Conservation (phyloP, 306 rosid species). For the Inga oerstediana region DNA sequence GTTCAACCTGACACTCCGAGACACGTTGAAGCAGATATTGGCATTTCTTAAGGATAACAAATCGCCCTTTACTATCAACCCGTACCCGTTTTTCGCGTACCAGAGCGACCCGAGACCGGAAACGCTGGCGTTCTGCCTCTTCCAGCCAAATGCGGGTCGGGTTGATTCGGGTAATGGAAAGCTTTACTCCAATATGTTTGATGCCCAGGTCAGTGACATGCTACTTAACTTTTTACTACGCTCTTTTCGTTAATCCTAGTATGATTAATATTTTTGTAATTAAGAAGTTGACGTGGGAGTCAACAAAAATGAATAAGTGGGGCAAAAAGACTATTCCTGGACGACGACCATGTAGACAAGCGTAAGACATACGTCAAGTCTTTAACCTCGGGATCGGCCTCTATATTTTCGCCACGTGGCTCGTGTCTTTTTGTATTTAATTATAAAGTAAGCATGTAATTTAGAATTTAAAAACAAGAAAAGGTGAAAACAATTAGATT, state of each 20-base stretch:
- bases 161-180: conserved; percentile 60
- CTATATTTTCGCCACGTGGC: conserved; percentile 14
- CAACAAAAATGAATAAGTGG: background rate
- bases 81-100: conserved; percentile 68
- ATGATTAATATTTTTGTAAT: background rate
- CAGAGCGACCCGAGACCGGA: conserved; percentile 70
- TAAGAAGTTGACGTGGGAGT: conserved; percentile 16
- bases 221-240: background rate
- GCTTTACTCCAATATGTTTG: conserved; percentile 68
- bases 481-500: background rate
- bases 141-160: conserved; percentile 68
- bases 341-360: background rate
- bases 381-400: background rate
- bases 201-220: conserved; percentile 57
- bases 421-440: background rate
- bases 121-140: conserved; percentile 64
- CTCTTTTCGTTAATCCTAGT: background rate
- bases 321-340: background rate
- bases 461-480: background rate
- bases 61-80: conserved; percentile 61
- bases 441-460: background rate
- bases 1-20: conserved; percentile 37
- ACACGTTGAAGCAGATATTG: conserved; percentile 40
- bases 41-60: conserved; percentile 48
- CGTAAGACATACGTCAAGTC: background rate